Evolutionary conservation across 2,329 filamentous ascomycete genomes (phyloP).

Genomic region (Phialophora tarda): DNA sequence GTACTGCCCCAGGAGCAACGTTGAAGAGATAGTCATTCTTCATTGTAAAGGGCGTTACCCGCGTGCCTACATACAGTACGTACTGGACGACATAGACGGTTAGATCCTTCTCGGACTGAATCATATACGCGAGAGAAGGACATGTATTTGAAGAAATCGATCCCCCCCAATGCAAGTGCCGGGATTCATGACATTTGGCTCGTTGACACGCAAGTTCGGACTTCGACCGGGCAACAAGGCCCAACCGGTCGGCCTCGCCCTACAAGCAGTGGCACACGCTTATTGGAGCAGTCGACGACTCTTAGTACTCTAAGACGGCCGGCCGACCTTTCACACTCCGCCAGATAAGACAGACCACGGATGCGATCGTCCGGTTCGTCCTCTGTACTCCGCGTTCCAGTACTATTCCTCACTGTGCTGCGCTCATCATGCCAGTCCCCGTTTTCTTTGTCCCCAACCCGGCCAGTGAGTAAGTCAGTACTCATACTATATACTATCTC

Average conservation of each 20-base stretch:
- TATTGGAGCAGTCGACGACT: no score
- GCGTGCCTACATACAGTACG: not conserved
- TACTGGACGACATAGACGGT: not conserved
- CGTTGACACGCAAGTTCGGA: not conserved
- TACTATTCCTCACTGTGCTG: no score
- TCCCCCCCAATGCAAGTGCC: not conserved
- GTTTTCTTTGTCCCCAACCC: no score
- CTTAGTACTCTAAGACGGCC: not conserved
- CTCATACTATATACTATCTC: no score
- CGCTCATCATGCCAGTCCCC: no score
- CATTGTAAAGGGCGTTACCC: not conserved
- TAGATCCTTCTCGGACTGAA: not conserved
- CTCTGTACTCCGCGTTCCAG: no score
- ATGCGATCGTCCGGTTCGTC: no score
- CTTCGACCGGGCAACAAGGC: not conserved
- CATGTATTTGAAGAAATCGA: not conserved
- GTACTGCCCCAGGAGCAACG: conserved; percentile 11
- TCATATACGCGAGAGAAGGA: not conserved
- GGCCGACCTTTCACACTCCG: not conserved
- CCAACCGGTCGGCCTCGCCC: no score
- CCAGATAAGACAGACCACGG: not conserved
- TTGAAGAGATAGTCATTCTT: not conserved
- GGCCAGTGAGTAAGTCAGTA: no score
- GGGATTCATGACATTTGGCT: not conserved
- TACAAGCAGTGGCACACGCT: no score